Base-by-base conservation (phyloP, 1,284 basidiomycete genomes). In the Rhizopogon hawkerae region DNA sequence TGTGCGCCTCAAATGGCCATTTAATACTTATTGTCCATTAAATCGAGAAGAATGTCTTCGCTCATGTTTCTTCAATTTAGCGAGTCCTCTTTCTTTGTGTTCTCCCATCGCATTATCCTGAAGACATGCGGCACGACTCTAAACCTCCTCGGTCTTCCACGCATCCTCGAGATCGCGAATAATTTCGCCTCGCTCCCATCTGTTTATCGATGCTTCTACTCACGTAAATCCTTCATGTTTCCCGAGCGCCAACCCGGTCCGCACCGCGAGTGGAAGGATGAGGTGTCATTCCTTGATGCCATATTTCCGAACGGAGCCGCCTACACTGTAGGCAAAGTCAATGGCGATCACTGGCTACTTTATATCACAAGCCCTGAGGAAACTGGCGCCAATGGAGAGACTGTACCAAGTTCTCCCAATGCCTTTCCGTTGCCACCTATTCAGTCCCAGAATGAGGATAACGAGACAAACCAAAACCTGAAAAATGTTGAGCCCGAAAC, bases 101-200 rank as follows among this genome's bases (percentile, higher is more conserved):
- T 89, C 43, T 85, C 95, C 2, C 94, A 99, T 72, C 88, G 93
- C 57, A 77, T 98, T 56, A 98, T 99, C 60, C 81, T 99, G 63
- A 99, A 99, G 73, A 99, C 96, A 8, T 99, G 96, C 67, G 96
- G 96, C 13, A 99, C 96, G 1, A 99, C 96, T 8, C 86, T 98
- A 52, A 96, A 98, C 69, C 82, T 99, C 38, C 79, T 96, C 52
- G 96, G 96, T 23, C 77, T 98, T 44, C 89, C 92, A 33, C 82
- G 90, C 52, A 93, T 98, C 64, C 84, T 98, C 56, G 83, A 92
- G 60, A 92, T 97, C 64, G 91, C 93, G 1, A 74, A 79, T 49
- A 76, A 82, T 38, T 78, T 90, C 49, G 92, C 90, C 46, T 79
- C 82, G 34, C 74, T 95, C 58, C 73, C 73, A 33, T 74, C 76